A percentile compares a stretch with the other conserved stretches of the same genome.
These are phyloP conservation scores for Quercus phellos DNA, from an alignment of 331 rosid genomes.

Conservation along the genomic window DNA sequence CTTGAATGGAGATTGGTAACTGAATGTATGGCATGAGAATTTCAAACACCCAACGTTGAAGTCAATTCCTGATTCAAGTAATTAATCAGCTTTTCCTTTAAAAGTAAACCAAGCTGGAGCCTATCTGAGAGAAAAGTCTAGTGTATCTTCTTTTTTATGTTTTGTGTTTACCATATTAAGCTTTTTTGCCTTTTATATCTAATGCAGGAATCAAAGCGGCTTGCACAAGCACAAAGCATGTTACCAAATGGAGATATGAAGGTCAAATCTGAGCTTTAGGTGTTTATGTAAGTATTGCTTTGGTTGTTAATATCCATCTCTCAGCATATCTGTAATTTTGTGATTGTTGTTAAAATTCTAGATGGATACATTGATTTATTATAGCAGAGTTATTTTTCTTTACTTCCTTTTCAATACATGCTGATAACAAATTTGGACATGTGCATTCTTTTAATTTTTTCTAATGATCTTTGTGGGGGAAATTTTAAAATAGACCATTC, in stretches of 20 bases:
- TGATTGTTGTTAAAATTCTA: neutral
- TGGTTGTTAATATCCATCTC: neutral
- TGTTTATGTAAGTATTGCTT: slow-evolving; percentile 2
- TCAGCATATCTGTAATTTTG: neutral
- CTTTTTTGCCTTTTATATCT: slow-evolving; percentile 9
- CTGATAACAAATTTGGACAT: neutral
- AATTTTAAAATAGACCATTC: neutral
- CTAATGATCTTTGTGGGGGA: neutral
- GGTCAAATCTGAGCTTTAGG: slow-evolving; percentile 62
- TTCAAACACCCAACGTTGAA: neutral
- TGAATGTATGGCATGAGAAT: neutral
- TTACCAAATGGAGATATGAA: slow-evolving; percentile 85
- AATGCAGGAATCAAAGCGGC: slow-evolving; percentile 73
- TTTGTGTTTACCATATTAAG: neutral
- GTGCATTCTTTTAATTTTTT: neutral
- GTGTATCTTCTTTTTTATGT: neutral
- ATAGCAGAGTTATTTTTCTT: neutral
- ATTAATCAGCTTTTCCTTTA: neutral
- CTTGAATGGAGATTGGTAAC: neutral
- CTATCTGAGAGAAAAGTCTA: neutral
- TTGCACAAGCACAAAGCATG: slow-evolving; percentile 64
- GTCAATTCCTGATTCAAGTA: neutral
- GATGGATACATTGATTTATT: neutral
- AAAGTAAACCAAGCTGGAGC: neutral
- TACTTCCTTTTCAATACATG: neutral